These are phyloP conservation scores for Brassica nigra DNA, from an alignment of 345 rosid species.

Conservation along the genomic window DNA sequence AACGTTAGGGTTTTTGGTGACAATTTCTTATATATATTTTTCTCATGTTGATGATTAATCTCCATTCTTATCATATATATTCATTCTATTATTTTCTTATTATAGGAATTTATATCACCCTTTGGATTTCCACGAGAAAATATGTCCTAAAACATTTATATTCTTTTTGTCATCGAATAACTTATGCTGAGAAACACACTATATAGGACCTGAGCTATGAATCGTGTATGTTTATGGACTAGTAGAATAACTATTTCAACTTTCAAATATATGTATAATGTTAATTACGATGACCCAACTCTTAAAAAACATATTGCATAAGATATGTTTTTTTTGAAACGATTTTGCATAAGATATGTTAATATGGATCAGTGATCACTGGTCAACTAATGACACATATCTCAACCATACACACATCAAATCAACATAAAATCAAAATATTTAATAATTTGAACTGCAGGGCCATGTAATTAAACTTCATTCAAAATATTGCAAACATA, in stretches of 20 bases:
- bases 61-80: neutral
- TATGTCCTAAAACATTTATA: neutral
- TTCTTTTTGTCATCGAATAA: neutral
- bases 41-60: neutral
- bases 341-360: too few relatives aligned
- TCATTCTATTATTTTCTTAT: neutral
- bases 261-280: neutral
- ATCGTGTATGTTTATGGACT: conserved; percentile 21
- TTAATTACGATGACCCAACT: conserved; percentile 13
- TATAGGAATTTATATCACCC: neutral
- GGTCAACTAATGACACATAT: conserved; percentile 30
- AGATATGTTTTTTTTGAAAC: neutral
- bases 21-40: neutral
- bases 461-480: too few relatives aligned
- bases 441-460: too few relatives aligned
- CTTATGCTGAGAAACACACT: neutral
- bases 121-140: neutral
- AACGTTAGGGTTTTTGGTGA: neutral
- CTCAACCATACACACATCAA: conserved; percentile 21
- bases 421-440: conserved; percentile 14
- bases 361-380: conserved; percentile 27
- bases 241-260: neutral
- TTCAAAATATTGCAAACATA: too few relatives aligned
- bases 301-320: conserved; percentile 12
- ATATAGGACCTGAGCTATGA: neutral